Conservation (phyloP, 306 rosid genomes). For the Styphnolobium japonicum region DNA sequence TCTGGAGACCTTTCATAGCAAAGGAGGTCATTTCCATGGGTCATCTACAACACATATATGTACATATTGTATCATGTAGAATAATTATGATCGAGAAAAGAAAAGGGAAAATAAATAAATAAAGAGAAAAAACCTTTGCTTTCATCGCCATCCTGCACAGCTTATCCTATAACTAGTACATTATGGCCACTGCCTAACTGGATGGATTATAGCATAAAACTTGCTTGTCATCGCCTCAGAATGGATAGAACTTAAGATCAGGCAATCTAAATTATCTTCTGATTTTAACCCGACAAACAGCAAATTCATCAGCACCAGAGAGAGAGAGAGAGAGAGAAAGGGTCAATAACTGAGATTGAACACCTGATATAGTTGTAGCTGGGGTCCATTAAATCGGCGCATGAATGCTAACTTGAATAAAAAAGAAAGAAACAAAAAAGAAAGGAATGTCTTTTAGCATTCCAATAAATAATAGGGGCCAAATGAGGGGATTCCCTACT, state of each 20-base stretch:
- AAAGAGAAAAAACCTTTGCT: constrained; percentile 12
- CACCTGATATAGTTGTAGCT: not conserved
- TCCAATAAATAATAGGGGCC: not conserved
- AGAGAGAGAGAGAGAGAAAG: not conserved
- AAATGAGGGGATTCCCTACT: not conserved
- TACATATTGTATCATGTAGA: constrained; percentile 20
- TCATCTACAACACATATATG: constrained; percentile 35
- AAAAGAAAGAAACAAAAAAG: not conserved
- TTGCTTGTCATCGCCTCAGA: constrained; percentile 8
- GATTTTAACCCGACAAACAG: constrained; percentile 16
- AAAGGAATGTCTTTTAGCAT: not conserved
- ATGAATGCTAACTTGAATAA: not conserved
- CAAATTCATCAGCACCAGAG: constrained; percentile 35
- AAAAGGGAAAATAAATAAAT: constrained; percentile 16
- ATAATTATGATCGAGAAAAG: constrained; percentile 4
- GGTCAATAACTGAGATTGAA: not conserved
- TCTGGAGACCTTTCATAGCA: not conserved
- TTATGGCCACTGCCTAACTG: not conserved
- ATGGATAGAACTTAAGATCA: not conserved
- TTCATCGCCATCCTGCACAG: not conserved
- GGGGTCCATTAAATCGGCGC: not conserved
- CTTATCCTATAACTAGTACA: constrained; percentile 1
- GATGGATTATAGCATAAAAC: not conserved
- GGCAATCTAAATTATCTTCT: constrained; percentile 20
- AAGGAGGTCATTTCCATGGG: constrained; percentile 18